Evolutionary conservation across 2,329 filamentous ascomycete genomes (phyloP).

Genomic region (Pseudohalonectria lignicola): DNA sequence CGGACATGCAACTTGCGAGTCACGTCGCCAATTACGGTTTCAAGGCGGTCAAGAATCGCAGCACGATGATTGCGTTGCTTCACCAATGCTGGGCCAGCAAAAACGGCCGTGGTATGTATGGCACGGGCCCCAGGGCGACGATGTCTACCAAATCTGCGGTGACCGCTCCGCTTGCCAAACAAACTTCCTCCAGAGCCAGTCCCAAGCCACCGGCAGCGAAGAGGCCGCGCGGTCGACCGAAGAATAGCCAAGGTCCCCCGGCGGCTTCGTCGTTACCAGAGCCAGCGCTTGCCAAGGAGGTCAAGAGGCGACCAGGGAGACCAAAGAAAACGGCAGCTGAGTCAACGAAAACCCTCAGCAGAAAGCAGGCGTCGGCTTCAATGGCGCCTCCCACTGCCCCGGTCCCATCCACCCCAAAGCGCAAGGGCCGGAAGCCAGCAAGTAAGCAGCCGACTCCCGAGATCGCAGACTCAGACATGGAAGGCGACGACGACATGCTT

Average conservation of each 20-base stretch:
- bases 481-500: conserved; percentile 18
- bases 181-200: not conserved
- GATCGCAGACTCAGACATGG: conserved; percentile 40
- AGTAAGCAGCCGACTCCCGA: conserved; percentile 23
- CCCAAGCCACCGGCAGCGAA: conserved; percentile 18
- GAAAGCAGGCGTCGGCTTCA: conserved; percentile 12
- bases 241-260: conserved; percentile 22
- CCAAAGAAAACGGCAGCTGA: conserved; percentile 13
- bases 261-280: conserved; percentile 2
- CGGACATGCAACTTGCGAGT: conserved; percentile 50
- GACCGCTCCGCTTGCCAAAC: conserved; percentile 8
- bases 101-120: no score
- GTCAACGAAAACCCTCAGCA: conserved; percentile 9
- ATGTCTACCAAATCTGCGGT: conserved; percentile 10
- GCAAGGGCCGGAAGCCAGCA: conserved; percentile 12
- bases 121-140: not conserved
- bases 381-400: conserved; percentile 8
- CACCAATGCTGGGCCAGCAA: conserved; percentile 62
- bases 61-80: conserved; percentile 59
- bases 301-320: conserved; percentile 13
- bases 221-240: conserved; percentile 27
- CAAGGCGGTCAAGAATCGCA: conserved; percentile 57
- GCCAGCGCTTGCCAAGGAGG: conserved; percentile 2
- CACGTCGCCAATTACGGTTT: conserved; percentile 58
- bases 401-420: conserved; percentile 15